Percentiles rank a stretch among this genome's conserved stretches.
phyloP scores from a whole-genome alignment of 441 rosid genomes.

The Populus tomentosa region DNA sequence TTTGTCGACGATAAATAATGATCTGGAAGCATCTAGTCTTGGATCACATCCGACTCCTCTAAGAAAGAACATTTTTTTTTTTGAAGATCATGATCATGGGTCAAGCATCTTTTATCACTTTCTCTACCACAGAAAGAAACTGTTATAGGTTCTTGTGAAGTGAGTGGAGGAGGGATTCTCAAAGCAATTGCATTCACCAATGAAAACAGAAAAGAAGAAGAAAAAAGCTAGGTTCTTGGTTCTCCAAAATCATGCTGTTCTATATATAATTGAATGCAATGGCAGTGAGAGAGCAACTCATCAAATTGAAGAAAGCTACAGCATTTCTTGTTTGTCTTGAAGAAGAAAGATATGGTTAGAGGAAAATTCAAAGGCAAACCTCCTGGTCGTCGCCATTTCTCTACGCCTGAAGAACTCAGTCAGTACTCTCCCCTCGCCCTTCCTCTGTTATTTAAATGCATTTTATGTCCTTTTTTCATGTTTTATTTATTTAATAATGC shows the following conservation, averaged over 20 bases:
- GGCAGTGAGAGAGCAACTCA: neutral
- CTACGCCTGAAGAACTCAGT: conserved; percentile 65
- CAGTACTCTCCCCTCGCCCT: conserved; percentile 11
- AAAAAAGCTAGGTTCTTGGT: neutral
- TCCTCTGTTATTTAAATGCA: neutral
- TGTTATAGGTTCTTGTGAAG: neutral
- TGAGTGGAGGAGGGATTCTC: neutral
- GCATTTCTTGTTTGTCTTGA: neutral
- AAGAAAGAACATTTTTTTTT: neutral
- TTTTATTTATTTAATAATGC: too few species aligned
- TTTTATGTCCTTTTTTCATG: too few species aligned
- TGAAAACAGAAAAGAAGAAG: neutral
- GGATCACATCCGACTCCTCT: neutral
- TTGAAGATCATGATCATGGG: neutral
- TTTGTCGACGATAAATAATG: neutral
- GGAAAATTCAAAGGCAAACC: conserved; percentile 84
- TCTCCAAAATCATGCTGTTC: neutral
- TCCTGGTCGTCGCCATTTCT: conserved; percentile 74
- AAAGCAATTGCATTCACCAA: neutral
- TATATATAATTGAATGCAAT: neutral
- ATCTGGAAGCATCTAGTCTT: neutral
- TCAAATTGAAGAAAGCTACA: neutral
- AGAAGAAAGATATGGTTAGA: conserved; percentile 43
- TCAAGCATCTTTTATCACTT: neutral
- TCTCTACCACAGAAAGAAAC: neutral